Base-by-base conservation (phyloP, 306 rosid genomes). In the Geum urbanum region DNA sequence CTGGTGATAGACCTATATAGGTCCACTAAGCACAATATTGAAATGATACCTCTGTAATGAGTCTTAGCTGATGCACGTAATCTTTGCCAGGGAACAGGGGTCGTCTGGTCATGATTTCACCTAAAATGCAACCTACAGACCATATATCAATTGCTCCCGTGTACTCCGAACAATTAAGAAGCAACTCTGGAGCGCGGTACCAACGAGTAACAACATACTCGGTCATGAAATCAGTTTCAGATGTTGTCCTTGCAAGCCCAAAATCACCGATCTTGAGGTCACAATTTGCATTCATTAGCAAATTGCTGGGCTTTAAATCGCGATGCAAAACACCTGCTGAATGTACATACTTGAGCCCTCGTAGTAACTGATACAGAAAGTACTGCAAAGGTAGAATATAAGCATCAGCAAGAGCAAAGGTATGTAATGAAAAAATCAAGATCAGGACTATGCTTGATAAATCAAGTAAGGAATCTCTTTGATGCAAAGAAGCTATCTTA, bases 131-230 rank as follows among this genome's bases (percentile, higher is more conserved):
- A 60, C 98, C 98, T 67, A 94, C 96, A 9, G 98, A 94, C 98
- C 98, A 90, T 65, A 94, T 90, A 81, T 94, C 97, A 66, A 94
- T 94, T 70, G 97, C 98, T 55, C 95, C 97, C 8, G 96, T 90
- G 79, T 90, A 94, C 74, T 94, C 98, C 3, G 97, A 90, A 77
- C 97, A 90, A 77, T 90, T 94, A 69, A 94, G 98, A 43, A 94
- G 96, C 77, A 94, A 76, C 56, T 94, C 97, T 0, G 97, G 98
- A 53, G 98, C 98, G 18, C 97, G 92, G 59, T 90, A 92, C 98
- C 98, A 92, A 40, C 98, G 87, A 75, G 98, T 92, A 76, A 92
- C 97, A 80, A 90, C 98, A 48, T 94, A 94, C 87, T 94, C 97
- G 0, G 97, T 94, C 98, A 94, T 94, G 79, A 94, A 94, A 87